Conservation (phyloP, 805 yeast genomes). For the Ogataea degrootiae region DNA sequence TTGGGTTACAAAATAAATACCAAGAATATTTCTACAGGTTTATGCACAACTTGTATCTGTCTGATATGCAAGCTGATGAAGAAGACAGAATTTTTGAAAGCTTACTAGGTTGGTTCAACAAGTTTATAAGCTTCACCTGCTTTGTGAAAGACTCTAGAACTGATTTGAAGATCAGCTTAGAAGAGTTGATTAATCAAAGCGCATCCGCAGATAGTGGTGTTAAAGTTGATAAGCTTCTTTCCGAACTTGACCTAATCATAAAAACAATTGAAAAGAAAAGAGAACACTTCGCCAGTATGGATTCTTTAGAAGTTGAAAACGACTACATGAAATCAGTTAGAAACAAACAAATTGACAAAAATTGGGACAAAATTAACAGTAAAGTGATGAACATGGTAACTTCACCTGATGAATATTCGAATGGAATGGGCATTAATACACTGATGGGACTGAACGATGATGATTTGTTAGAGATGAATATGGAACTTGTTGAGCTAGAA, state of each 20-base stretch:
- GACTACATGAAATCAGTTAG: slow-evolving; percentile 21
- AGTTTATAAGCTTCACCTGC: slow-evolving; percentile 58
- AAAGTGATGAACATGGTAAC: slow-evolving; percentile 20
- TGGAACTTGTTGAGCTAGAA: slow-evolving; percentile 20
- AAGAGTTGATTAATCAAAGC: slow-evolving; percentile 25
- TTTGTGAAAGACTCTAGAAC: slow-evolving; percentile 46
- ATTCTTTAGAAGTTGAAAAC: slow-evolving; percentile 13
- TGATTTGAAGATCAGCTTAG: slow-evolving; percentile 42
- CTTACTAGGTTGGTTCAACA: slow-evolving; percentile 69
- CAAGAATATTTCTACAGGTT: slow-evolving; percentile 69
- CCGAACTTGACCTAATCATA: slow-evolving; percentile 39
- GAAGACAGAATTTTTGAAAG: slow-evolving; percentile 55
- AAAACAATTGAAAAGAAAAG: slow-evolving; percentile 35
- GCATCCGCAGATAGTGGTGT: slow-evolving; percentile 13
- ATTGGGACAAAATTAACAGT: slow-evolving; percentile 43
- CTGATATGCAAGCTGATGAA: slow-evolving; percentile 48
- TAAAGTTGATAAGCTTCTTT: slow-evolving; percentile 30
- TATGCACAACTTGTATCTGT: slow-evolving; percentile 74
- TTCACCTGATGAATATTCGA: slow-evolving; percentile 7
- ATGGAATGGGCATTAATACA: slow-evolving; percentile 2
- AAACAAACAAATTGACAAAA: slow-evolving; percentile 24
- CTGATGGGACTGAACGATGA: slow-evolving; percentile 35
- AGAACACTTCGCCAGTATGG: slow-evolving; percentile 32
- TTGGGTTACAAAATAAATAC: slow-evolving; percentile 63
- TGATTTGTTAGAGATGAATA: slow-evolving; percentile 42